A percentile compares a stretch with the other conserved stretches of the same genome.
phyloP scores from a whole-genome alignment of 306 rosid species.

The Cucurbita pepo region DNA sequence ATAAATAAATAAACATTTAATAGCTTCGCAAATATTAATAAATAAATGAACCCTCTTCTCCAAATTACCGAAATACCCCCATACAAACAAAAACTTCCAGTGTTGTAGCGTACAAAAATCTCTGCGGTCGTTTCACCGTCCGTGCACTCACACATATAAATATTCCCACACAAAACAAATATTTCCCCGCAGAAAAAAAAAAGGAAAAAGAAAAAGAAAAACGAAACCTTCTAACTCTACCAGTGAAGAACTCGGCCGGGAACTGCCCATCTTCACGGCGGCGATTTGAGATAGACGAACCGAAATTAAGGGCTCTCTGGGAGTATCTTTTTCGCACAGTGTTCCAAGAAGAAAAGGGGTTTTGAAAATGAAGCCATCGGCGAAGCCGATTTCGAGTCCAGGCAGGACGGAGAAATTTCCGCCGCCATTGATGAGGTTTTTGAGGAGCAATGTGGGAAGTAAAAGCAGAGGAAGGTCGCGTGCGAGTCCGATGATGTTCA shows the following conservation, averaged over 20 bases:
- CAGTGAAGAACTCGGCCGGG: not conserved
- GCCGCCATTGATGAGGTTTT: slow-evolving; percentile 79
- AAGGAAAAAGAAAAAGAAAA: not conserved
- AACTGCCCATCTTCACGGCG: not conserved
- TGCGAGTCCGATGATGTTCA: slow-evolving; percentile 54
- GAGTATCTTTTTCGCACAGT: not conserved
- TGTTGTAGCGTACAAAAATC: slow-evolving; percentile 14
- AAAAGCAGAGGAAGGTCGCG: slow-evolving; percentile 65
- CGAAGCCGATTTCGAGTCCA: slow-evolving; percentile 71
- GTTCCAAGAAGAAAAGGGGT: not conserved
- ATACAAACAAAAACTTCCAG: slow-evolving; percentile 11
- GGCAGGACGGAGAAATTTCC: slow-evolving; percentile 73
- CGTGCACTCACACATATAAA: slow-evolving; percentile 29
- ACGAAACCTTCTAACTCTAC: not conserved
- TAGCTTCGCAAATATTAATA: not conserved
- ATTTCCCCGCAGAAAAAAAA: not conserved
- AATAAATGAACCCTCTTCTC: not conserved
- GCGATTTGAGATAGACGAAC: not conserved
- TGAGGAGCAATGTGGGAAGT: slow-evolving; percentile 51
- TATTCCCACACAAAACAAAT: not conserved
- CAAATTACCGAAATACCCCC: not conserved
- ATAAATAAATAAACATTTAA: too few relatives aligned
- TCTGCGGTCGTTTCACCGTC: slow-evolving; percentile 30
- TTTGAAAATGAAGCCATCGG: slow-evolving; percentile 35
- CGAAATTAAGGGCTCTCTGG: not conserved